These are phyloP conservation scores for Talaromyces wortmannii DNA, from an alignment of 495 filamentous ascomycete genomes.

Conservation along the genomic window DNA sequence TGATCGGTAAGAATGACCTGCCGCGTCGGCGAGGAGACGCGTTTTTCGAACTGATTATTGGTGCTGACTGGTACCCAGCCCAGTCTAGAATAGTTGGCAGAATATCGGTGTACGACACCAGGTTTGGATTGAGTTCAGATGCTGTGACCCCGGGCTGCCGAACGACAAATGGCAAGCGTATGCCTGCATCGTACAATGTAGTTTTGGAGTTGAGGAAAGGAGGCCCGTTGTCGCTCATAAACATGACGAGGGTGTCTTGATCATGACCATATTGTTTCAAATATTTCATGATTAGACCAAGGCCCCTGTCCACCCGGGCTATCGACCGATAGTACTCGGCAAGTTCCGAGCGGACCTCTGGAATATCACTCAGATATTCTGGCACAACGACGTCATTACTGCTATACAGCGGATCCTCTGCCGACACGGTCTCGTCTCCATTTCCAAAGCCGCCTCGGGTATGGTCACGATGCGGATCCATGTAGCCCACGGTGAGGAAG, in stretches of 20 bases:
- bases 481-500: slow-evolving; percentile 34
- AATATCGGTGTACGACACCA: slow-evolving; percentile 40
- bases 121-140: slow-evolving; percentile 27
- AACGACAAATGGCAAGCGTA: slow-evolving; percentile 33
- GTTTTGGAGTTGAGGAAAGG: slow-evolving; percentile 45
- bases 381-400: slow-evolving; percentile 18
- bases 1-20: slow-evolving; percentile 30
- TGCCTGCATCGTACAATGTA: slow-evolving; percentile 38
- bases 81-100: slow-evolving; percentile 37
- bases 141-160: slow-evolving; percentile 17
- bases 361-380: slow-evolving; percentile 26
- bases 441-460: slow-evolving; percentile 38
- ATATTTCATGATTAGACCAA: slow-evolving; percentile 29
- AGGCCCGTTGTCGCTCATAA: slow-evolving; percentile 39
- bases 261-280: slow-evolving; percentile 19
- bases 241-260: slow-evolving; percentile 32
- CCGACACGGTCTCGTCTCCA: slow-evolving; percentile 9
- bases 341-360: slow-evolving; percentile 28
- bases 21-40: slow-evolving; percentile 11
- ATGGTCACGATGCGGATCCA: slow-evolving; percentile 36
- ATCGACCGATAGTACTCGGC: slow-evolving; percentile 37
- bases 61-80: slow-evolving; percentile 11
- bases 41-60: neutral
- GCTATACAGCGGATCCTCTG: slow-evolving; percentile 8
- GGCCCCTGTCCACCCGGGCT: slow-evolving; percentile 29